A percentile compares a stretch with the other conserved stretches of the same genome.
These are phyloP conservation scores for Talaromyces stipitatus DNA, from an alignment of 495 filamentous ascomycete species.

Conservation along the genomic window DNA sequence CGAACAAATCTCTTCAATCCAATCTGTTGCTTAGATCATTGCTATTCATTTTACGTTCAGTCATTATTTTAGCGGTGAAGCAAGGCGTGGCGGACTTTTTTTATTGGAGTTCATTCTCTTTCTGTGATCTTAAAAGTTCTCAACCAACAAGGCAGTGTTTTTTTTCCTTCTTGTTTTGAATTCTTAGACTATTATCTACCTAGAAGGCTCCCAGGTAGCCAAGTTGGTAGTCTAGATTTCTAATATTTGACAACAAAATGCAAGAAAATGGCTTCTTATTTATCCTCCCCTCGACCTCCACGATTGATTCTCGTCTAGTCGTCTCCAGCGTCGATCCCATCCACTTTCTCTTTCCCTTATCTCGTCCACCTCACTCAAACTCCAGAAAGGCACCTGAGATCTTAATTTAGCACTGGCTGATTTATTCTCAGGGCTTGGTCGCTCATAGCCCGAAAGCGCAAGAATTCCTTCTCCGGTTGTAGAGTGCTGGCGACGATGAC, in stretches of 20 bases:
- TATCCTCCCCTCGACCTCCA: conserved; percentile 24
- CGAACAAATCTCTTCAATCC: background rate
- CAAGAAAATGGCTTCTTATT: background rate
- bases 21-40: background rate
- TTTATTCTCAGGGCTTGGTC: conserved; percentile 25
- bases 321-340: conserved; percentile 11
- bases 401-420: conserved; percentile 27
- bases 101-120: background rate
- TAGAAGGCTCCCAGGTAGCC: too few species aligned
- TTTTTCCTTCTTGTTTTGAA: background rate
- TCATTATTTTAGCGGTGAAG: conserved; percentile 1
- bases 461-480: conserved; percentile 9
- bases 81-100: background rate
- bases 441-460: conserved; percentile 34
- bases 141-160: background rate
- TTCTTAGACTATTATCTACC: background rate
- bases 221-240: background rate
- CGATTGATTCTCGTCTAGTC: conserved; percentile 22
- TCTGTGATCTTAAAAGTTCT: background rate
- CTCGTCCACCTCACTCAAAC: conserved; percentile 8
- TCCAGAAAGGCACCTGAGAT: conserved; percentile 24
- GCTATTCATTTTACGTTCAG: background rate
- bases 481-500: background rate
- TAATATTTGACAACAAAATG: background rate
- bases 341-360: conserved; percentile 10